Conservation (phyloP, 306 rosid species). For the Cicer judaicum region DNA sequence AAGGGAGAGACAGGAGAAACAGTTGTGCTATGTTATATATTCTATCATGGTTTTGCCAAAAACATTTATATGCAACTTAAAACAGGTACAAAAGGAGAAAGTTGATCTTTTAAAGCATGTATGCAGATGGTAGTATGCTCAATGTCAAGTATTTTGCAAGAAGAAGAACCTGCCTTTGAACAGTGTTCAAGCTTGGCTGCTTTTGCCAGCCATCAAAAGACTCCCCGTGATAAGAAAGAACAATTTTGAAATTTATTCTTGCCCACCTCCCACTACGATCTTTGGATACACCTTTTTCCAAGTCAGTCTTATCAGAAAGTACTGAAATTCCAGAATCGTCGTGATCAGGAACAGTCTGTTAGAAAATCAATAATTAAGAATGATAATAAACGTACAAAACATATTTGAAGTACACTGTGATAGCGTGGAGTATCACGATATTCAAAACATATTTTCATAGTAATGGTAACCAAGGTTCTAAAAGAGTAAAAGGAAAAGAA, state of each 20-base stretch:
- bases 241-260: conserved; percentile 73
- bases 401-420: background rate
- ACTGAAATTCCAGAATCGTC: conserved; percentile 53
- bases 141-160: conserved; percentile 17
- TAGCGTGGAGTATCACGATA: background rate
- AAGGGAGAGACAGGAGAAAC: conserved; percentile 13
- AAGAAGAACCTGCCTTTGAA: conserved; percentile 70
- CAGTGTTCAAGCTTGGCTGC: conserved; percentile 87
- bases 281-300: conserved; percentile 51
- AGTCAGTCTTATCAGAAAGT: conserved; percentile 48
- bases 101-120: conserved; percentile 2
- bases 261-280: conserved; percentile 87
- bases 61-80: background rate
- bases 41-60: conserved; percentile 1
- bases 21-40: background rate
- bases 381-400: conserved; percentile 28
- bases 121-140: conserved; percentile 10
- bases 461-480: background rate
- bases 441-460: background rate
- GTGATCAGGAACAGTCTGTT: conserved; percentile 55
- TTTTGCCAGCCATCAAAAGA: conserved; percentile 98
- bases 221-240: conserved; percentile 76
- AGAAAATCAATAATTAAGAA: conserved; percentile 42
- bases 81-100: background rate
- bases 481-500: background rate